Evolutionary conservation across 495 filamentous ascomycete species (phyloP), one percentile per base, ranked within the genome.

Genomic region (Talaromyces trachyspermus): DNA sequence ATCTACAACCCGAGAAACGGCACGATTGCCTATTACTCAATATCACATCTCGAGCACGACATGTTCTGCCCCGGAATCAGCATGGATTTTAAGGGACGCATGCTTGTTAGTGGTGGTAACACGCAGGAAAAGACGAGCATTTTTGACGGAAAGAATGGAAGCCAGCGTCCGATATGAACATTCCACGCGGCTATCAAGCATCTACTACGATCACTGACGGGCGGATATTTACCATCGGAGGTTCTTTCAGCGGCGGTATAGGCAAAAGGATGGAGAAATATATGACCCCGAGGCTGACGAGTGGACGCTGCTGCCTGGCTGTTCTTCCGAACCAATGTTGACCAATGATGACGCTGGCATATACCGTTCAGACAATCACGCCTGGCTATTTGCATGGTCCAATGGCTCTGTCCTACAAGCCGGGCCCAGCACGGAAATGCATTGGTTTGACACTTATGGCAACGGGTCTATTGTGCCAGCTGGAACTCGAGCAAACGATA

Each of bases 61-160:
- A 82, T 84, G 76, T 84, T 83, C 53, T 83, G 80, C 55, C 78
- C 79, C 4, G 78, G 79, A 1, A 75, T 77, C 22, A 74, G 72
- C 3, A 51, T 74, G 8, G 71, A 76, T 49, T 53, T 61, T 18
- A 60, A 68, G 15, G 80, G 80, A 12, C 62, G 58, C n/a, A 61
- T 78, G 15, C 49, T 79, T 18, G 70, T 82, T 17, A 74, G 70
- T 4, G 79, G 80, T 2, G 78, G 78, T 4, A 56, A 60, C 30
- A 65, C 64, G 44, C 59, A 65, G 10, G 44, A 50, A 0, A 61
- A 66, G 27, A 74, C 69, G 8, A 77, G 72, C 49, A 65, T 78
- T 37, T 80, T 71, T 54, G 53, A 73, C 35, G 49, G 55, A 0
- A 30, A 47, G 18, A 7, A 12, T 76, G 70, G 72, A 49, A 48